These are phyloP conservation scores for Ophiostoma tasmaniense DNA, from an alignment of 2,329 filamentous ascomycete genomes.

Conservation along the genomic window DNA sequence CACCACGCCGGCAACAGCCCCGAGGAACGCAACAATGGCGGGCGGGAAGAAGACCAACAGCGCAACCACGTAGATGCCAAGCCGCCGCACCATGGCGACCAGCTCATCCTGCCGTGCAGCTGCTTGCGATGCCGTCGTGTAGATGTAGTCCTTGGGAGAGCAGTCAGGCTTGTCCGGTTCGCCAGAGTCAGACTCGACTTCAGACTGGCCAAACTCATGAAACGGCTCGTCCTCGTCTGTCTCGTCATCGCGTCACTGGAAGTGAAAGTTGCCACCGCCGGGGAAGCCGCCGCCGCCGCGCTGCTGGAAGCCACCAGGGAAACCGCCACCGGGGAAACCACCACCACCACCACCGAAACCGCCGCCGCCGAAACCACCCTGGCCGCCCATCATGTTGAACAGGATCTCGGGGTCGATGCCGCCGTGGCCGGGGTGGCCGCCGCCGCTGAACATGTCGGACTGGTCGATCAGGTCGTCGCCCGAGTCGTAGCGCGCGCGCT, in stretches of 20 bases:
- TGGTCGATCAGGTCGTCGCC: slow-evolving; percentile 87
- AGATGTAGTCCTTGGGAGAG: background rate
- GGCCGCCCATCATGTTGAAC: slow-evolving; percentile 75
- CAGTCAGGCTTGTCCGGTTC: background rate
- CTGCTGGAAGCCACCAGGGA: too few relatives aligned
- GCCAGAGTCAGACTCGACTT: background rate
- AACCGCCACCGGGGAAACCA: slow-evolving; percentile 41
- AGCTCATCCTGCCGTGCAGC: slow-evolving; percentile 30
- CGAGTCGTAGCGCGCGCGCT: slow-evolving; percentile 82
- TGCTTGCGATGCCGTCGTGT: background rate
- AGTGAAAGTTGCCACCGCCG: slow-evolving; percentile 31
- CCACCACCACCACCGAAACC: slow-evolving; percentile 41
- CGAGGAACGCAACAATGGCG: slow-evolving; percentile 32
- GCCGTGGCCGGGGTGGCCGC: slow-evolving; percentile 54
- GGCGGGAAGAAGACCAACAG: slow-evolving; percentile 41
- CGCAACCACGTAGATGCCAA: slow-evolving; percentile 35
- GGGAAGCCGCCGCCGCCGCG: slow-evolving; percentile 28
- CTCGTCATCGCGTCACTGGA: slow-evolving; percentile 38
- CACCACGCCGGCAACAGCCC: slow-evolving; percentile 30
- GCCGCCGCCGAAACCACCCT: slow-evolving; percentile 40
- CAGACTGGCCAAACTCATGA: too few relatives aligned
- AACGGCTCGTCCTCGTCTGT: slow-evolving; percentile 28
- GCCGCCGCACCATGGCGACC: slow-evolving; percentile 35
- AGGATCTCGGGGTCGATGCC: slow-evolving; percentile 69
- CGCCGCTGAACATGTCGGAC: slow-evolving; percentile 70